Evolutionary conservation across 495 filamentous ascomycete genomes (phyloP), one percentile per base, ranked within the genome.

Genomic region (Sporormia fimetaria): DNA sequence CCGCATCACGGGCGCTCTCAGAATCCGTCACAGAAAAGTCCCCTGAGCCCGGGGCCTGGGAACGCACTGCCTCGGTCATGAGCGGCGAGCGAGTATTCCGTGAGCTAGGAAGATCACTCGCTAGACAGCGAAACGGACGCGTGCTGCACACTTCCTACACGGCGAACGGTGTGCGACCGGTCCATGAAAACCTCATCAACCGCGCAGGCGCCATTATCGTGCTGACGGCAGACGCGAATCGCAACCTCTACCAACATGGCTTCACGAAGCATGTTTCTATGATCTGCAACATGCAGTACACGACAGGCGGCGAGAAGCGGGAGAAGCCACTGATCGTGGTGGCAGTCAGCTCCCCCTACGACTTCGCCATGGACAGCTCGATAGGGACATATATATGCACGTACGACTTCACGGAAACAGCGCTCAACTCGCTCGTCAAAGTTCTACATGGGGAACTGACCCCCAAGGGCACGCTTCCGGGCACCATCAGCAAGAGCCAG

Each of bases 181-280:
- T 90, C 1, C 86, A 94, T 52, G 86, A 94, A 56, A 85, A 83
- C 42, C 65, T 94, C 12, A 90, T 93, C 54, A 82, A 88, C 46
- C 69, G 84, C 51, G 85, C 86, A 4, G 80, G 77, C 37, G 81
- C 81, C 26, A 82, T 94, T 40, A 80, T 94, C 52, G 75, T 94
- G 38, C 68, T 93, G 11, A 93, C 86, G 1, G 86, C 86, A 11
- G 86, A 94, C 62, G 84, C 85, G 10, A 90, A 88, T 57, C 71
- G 85, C 20, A 92, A 94, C 52, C 63, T 88, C 10, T 93, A 93
- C 45, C 86, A 94, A 57, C 76, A 83, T 36, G 83, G 85, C 0
- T 94, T 94, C 57, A 82, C 86, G 18, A 94, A 92, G 57, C 86
- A 94, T 49, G 80, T 92, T 17, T 76, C 84, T n/a, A 86, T 87